These are phyloP conservation scores for Coniella lustricola DNA, from an alignment of 2,329 filamentous ascomycete genomes.

Conservation along the genomic window DNA sequence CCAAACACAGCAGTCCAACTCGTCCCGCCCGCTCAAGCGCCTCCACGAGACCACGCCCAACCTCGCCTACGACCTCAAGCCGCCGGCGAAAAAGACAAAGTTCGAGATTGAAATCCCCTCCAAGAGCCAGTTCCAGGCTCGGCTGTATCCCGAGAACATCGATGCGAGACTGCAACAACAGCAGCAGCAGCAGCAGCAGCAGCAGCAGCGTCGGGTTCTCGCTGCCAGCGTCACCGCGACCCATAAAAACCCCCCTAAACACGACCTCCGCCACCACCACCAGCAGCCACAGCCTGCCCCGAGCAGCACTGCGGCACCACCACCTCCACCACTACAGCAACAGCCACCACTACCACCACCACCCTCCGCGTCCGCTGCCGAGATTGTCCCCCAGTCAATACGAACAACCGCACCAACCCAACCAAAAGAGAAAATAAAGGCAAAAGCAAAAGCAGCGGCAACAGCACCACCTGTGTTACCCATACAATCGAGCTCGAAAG, in stretches of 20 bases:
- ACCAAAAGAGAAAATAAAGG: too few species aligned
- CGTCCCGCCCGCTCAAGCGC: slow-evolving; percentile 15
- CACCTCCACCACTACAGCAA: slow-evolving; percentile 5
- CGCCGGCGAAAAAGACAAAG: slow-evolving; percentile 15
- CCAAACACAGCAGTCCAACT: slow-evolving; percentile 8
- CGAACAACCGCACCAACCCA: too few species aligned
- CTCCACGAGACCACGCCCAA: slow-evolving; percentile 16
- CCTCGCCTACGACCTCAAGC: slow-evolving; percentile 15
- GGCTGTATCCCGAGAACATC: slow-evolving; percentile 13
- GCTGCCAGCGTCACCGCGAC: slow-evolving; percentile 14
- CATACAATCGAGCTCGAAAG: slow-evolving; percentile 15
- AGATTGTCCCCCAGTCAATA: too few species aligned
- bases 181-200: slow-evolving; percentile 10
- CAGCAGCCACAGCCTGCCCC: not conserved
- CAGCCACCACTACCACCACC: slow-evolving; percentile 11
- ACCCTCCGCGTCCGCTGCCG: slow-evolving; percentile 17
- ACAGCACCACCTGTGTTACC: too few species aligned
- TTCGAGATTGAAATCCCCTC: slow-evolving; percentile 17
- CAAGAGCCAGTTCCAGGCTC: slow-evolving; percentile 15
- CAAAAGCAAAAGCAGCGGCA: too few species aligned
- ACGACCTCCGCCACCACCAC: slow-evolving; percentile 16
- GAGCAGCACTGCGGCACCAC: slow-evolving; percentile 10
- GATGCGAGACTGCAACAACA: slow-evolving; percentile 12
- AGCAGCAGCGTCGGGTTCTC: slow-evolving; percentile 18
- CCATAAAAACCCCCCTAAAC: slow-evolving; percentile 22